These are phyloP conservation scores for Steccherinum ochraceum DNA, from an alignment of 768 basidiomycete species.

Conservation along the genomic window DNA sequence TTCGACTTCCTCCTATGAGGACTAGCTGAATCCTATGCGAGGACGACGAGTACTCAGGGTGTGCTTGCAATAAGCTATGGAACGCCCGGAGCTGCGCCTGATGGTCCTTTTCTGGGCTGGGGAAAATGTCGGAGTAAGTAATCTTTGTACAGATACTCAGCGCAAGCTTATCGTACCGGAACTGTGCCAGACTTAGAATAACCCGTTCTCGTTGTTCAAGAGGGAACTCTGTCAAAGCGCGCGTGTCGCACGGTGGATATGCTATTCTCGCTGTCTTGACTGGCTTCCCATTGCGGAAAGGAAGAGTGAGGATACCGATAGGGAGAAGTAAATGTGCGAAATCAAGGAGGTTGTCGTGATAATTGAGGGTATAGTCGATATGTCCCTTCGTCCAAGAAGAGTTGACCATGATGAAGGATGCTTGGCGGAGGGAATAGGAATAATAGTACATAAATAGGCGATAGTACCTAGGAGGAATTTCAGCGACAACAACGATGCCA, in stretches of 20 bases:
- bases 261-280: slow-evolving; percentile 50
- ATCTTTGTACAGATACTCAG: neutral
- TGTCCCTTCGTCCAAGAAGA: slow-evolving; percentile 93
- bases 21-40: slow-evolving; percentile 48
- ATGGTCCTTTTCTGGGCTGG: slow-evolving; percentile 93
- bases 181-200: slow-evolving; percentile 88
- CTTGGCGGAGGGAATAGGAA: slow-evolving; percentile 60
- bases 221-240: slow-evolving; percentile 53
- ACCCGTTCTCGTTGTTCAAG: slow-evolving; percentile 51
- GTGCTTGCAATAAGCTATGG: slow-evolving; percentile 42
- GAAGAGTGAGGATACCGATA: no score
- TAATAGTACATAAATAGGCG: slow-evolving; percentile 83
- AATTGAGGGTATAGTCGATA: slow-evolving; percentile 63
- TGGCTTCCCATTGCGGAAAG: no score
- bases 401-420: slow-evolving; percentile 86
- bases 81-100: slow-evolving; percentile 71
- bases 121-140: neutral
- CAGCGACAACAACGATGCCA: neutral
- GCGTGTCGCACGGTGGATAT: slow-evolving; percentile 91
- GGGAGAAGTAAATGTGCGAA: no score
- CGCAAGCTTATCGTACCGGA: slow-evolving; percentile 56
- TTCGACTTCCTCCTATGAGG: slow-evolving; percentile 82
- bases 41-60: slow-evolving; percentile 49
- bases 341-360: slow-evolving; percentile 45
- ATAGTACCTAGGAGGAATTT: slow-evolving; percentile 62